These are phyloP conservation scores for Handroanthus guayacan DNA, from an alignment of 257 asterid species.

Conservation along the genomic window DNA sequence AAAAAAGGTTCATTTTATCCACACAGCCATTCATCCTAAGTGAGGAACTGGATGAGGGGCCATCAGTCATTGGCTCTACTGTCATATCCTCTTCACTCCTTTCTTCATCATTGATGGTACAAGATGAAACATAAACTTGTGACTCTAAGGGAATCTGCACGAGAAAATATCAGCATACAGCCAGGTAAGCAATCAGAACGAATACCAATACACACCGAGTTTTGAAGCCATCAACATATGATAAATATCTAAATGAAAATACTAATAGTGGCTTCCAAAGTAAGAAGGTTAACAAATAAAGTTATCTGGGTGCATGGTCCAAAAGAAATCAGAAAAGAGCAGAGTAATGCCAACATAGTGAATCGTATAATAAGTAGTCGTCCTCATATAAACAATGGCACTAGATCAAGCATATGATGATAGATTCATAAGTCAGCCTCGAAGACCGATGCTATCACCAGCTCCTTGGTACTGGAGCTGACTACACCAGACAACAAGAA, in stretches of 20 bases:
- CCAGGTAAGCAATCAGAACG: neutral
- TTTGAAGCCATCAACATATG: constrained; percentile 17
- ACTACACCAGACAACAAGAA: too few relatives aligned
- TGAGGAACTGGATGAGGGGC: constrained; percentile 48
- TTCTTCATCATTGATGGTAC: constrained; percentile 47
- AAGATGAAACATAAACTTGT: constrained; percentile 61
- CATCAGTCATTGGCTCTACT: constrained; percentile 41
- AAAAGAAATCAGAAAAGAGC: too few relatives aligned
- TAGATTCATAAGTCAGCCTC: too few relatives aligned
- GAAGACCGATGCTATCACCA: too few relatives aligned
- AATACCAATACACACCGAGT: constrained; percentile 10
- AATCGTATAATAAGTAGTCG: too few relatives aligned
- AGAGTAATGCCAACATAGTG: too few relatives aligned
- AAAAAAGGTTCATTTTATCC: constrained; percentile 41
- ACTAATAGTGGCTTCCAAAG: constrained; percentile 1
- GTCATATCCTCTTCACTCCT: constrained; percentile 46
- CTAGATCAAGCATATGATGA: too few relatives aligned
- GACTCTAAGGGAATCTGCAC: constrained; percentile 59
- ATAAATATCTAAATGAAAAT: constrained; percentile 5
- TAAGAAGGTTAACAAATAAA: too few relatives aligned
- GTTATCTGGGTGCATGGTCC: too few relatives aligned
- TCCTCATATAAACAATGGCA: too few relatives aligned
- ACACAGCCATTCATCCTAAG: constrained; percentile 49
- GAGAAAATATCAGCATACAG: constrained; percentile 26
- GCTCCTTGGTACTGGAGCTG: too few relatives aligned